Base-by-base conservation (phyloP, 73 alveolate species). In the Symbiodinium natans region DNA sequence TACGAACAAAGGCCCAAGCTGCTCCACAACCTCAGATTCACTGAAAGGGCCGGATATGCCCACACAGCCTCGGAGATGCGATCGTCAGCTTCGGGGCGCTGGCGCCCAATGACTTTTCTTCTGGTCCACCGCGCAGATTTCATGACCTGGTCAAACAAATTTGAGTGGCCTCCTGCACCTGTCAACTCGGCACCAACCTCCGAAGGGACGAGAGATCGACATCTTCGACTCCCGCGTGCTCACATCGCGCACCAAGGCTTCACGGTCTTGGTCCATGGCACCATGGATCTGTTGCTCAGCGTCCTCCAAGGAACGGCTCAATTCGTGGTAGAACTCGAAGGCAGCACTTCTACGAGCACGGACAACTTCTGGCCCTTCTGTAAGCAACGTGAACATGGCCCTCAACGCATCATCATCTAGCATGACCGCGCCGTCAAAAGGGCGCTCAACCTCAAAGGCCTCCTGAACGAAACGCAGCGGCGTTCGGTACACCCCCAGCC, bases 211-310 rank as follows among this genome's bases (percentile, higher is more conserved):
- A 4, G 2, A 87, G 84, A 13, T 25, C 42, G 0, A 6, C 68
- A 87, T 87, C 94, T 15, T 59, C 85, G 2, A 87, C 84, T 1
- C 83, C 85, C 11, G 94, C 94, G 29, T 87, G 84, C 27, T 46
- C 94, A 21, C 71, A 34, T 87, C 94, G 5, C 23, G 7, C 19
- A 59, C 15, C 27, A 87, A 6, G 0, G 8, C 68, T 38, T 17
- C 83, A 5, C 84, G 9, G 17, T 33, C 83, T 1, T 68, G 82
- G n/a, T 87, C 94, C 42, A 87, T 19, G 7, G 59, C 42, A 5
- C 3, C 3, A 39, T 87, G 94, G 3, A 87, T 23, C 52, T 36
- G 8, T 21, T 54, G 43, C 71, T 87, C 94, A 2, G 15, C 41
- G 10, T 17, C 59, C 41, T 9, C 71, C 27, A 87, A 33, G 3